phyloP scores from a whole-genome alignment of 140 eudicot genomes.

The Ambrosia hybrid region DNA sequence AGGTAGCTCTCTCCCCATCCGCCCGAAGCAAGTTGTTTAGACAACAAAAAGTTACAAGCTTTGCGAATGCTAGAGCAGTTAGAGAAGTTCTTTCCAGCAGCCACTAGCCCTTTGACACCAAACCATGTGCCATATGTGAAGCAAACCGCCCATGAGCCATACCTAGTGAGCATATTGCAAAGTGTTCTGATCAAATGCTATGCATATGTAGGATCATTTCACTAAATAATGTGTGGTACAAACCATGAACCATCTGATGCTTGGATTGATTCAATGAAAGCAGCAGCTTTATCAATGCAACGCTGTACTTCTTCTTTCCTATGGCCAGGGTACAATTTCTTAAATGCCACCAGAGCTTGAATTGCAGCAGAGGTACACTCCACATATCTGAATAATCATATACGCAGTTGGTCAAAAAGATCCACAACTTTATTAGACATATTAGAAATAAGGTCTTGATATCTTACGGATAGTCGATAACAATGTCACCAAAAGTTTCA shows the following conservation, averaged over 20 bases:
- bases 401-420: constrained; percentile 14
- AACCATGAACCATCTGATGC: constrained; percentile 83
- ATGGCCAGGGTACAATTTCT: no score
- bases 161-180: constrained; percentile 43
- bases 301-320: constrained; percentile 46
- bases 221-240: constrained; percentile 8
- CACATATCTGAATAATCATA: constrained; percentile 49
- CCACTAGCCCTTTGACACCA: constrained; percentile 62
- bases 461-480: constrained; percentile 38
- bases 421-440: not conserved
- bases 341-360: constrained; percentile 41
- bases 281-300: constrained; percentile 52
- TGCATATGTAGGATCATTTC: not conserved
- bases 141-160: constrained; percentile 79
- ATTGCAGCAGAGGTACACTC: constrained; percentile 84
- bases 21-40: constrained; percentile 72
- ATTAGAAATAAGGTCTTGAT: constrained; percentile 1
- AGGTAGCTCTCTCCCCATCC: constrained; percentile 98
- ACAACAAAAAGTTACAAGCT: constrained; percentile 73
- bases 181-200: not conserved
- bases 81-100: constrained; percentile 58
- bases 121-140: constrained; percentile 83
- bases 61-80: constrained; percentile 59
- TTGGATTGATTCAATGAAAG: constrained; percentile 60
- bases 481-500: constrained; percentile 95